These are phyloP conservation scores for Selaginella tamariscina DNA, from an alignment of 75 land plant species.

Conservation along the genomic window DNA sequence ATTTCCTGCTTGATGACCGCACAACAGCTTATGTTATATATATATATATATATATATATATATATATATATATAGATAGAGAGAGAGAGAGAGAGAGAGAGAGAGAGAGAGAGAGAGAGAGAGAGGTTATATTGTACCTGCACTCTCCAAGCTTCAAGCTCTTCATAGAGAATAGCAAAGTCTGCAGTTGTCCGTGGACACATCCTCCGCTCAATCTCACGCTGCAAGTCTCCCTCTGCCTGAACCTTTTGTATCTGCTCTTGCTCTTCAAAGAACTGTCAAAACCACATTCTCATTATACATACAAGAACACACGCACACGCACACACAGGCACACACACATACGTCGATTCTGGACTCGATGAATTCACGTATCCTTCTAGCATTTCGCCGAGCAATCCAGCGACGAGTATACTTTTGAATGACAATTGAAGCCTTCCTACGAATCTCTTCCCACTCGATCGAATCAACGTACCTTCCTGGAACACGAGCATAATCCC, in stretches of 20 bases:
- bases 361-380: constrained; percentile 15
- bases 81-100: no score
- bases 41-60: no score
- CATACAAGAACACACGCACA: no score
- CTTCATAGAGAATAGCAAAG: constrained; percentile 24
- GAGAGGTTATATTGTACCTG: no score
- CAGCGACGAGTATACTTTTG: constrained; percentile 24
- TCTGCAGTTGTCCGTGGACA: constrained; percentile 23
- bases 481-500: constrained; percentile 16
- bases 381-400: constrained; percentile 26
- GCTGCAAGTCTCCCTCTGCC: constrained; percentile 14
- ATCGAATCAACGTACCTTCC: constrained; percentile 27
- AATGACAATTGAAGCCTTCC: constrained; percentile 20
- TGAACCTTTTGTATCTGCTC: constrained; percentile 21
- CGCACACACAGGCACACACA: no score
- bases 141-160: constrained; percentile 14
- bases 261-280: constrained; percentile 25
- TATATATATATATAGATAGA: no score
- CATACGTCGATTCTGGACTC: constrained; percentile 19
- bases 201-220: constrained; percentile 19
- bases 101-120: no score
- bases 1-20: constrained; percentile 14
- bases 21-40: no score
- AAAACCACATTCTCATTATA: no score
- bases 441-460: constrained; percentile 22